Evolutionary conservation across 2,329 filamentous ascomycete genomes (phyloP), one percentile per base, ranked within the genome.

Genomic region (Trichoderma sp.): DNA sequence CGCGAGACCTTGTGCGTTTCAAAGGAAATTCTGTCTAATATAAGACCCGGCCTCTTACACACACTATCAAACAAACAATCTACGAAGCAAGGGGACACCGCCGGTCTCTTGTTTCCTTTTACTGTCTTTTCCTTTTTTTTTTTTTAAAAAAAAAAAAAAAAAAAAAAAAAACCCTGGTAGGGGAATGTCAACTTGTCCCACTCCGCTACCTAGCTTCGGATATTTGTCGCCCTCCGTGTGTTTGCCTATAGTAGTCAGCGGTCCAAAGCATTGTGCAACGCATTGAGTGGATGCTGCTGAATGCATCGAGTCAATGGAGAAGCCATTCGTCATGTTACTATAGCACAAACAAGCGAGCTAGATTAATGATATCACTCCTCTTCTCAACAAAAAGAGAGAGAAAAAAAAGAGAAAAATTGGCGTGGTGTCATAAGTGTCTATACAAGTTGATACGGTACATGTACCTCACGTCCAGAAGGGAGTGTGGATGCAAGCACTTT

Each of bases 401-500:
- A 8, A 22, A 22, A 10, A n/a, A 8, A 3, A 22, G 34, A 13
- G 2, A 42, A 17, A 50, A 17, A 17, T 19, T 29, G 48, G 48
- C 48, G n/a, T 6, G n/a, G 13, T 35, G 9, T n/a, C 42, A 42
- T 58, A 25, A 29, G 22, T 48, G 42, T 7, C 29, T 29, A 7
- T 29, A 29, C 29, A 29, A 29, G 29, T 7, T 7, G 29, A 7
- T 29, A 29, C 29, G 4, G 29, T 29, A 29, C 29, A 34, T 39
- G 34, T 48, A 50, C 29, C 15, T 22, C 35, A 29, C 19, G 9
- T 37, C 13, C 13, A 22, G 50, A 61, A 64, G 37, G 48, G 57
- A 56, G 57, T 34, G 45, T 45, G 32, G n/a, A 64, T 64, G 58
- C 58, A 68, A 63, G 58, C 52, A 64, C 50, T 68, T 63, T 57